These are phyloP conservation scores for Mercurialis annua DNA, from an alignment of 345 rosid species.

Conservation along the genomic window DNA sequence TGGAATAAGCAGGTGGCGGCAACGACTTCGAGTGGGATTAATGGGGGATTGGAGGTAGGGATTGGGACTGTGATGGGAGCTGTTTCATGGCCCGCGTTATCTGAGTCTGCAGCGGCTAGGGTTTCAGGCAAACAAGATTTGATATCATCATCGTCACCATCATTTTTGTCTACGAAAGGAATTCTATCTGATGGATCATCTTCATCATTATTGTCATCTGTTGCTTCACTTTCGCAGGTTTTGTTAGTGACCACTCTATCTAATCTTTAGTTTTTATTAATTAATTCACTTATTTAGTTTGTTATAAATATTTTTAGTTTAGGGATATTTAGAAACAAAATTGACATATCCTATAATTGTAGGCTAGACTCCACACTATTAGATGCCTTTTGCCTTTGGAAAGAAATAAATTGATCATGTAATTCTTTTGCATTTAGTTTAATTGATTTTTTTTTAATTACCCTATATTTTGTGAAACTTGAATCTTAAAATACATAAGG, in stretches of 20 bases:
- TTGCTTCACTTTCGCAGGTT: slow-evolving; percentile 41
- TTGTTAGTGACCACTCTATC: neutral
- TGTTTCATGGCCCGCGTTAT: slow-evolving; percentile 62
- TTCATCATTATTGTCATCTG: neutral
- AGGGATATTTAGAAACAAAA: too few relatives aligned
- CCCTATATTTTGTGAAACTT: too few relatives aligned
- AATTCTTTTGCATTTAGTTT: neutral
- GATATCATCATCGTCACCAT: too few relatives aligned
- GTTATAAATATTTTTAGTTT: neutral
- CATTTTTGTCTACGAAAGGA: slow-evolving; percentile 38
- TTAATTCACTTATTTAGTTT: neutral
- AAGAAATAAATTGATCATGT: too few relatives aligned
- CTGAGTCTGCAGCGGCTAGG: slow-evolving; percentile 60
- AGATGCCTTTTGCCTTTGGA: too few relatives aligned
- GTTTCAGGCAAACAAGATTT: slow-evolving; percentile 39
- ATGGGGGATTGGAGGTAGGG: slow-evolving; percentile 44
- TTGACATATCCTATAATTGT: too few relatives aligned
- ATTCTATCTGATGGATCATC: slow-evolving; percentile 40
- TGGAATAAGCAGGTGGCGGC: slow-evolving; percentile 85
- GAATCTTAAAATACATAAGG: too few relatives aligned
- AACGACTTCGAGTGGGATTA: too few relatives aligned
- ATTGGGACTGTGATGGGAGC: slow-evolving; percentile 58
- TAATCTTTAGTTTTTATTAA: neutral
- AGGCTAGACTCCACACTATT: too few relatives aligned
- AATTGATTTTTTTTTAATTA: too few relatives aligned